Base-by-base conservation (phyloP, 139 green algal genomes). In the Gonium pectorale region DNA sequence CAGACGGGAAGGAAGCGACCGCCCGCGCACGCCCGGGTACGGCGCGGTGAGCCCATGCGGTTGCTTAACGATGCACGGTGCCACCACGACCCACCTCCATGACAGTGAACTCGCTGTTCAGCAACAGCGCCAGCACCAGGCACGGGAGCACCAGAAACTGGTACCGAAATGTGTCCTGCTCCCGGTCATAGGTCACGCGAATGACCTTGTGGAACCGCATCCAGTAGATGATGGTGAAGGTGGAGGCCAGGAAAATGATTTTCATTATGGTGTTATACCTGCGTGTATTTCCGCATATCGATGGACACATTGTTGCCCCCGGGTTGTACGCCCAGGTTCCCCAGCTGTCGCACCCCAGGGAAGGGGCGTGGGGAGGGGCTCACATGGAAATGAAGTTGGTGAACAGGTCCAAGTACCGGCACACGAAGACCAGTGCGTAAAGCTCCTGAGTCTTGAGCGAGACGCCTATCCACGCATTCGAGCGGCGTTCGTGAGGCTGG, bases 261-360 rank as follows among this genome's bases (percentile, higher is more conserved):
- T 99, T 99, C 97, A 99, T 99, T 35, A 97, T 67, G 6, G 96
- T 96, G 92, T 99, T 99, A 92, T 99, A 99, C 60, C 95, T 97
- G 91, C n/a, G 13, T 67, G 35, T 37, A 66, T 33, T 31, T 64
- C 5, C 26, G 46, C 13, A 24, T 54, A 11, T 15, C 46, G 46
- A 72, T 26, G 6, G 31, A 56, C 22, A 22, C 8, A 54, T 54
- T 11, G n/a, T n/a, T n/a, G n/a, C n/a, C n/a, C n/a, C n/a, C 46
- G 46, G 46, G 46, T 15, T 54, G 46, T n/a, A 15, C 46, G 46
- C 46, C 46, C 46, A 11, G 46, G 13, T 54, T 11, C 13, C 46
- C 46, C 46, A 15, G 46, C 46, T 54, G 46, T 54, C 46, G 11
- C 46, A n/a, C n/a, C n/a, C n/a, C n/a, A n/a, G n/a, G n/a, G n/a